phyloP scores from a whole-genome alignment of 2,329 filamentous ascomycete species.

The Nemania sp. region DNA sequence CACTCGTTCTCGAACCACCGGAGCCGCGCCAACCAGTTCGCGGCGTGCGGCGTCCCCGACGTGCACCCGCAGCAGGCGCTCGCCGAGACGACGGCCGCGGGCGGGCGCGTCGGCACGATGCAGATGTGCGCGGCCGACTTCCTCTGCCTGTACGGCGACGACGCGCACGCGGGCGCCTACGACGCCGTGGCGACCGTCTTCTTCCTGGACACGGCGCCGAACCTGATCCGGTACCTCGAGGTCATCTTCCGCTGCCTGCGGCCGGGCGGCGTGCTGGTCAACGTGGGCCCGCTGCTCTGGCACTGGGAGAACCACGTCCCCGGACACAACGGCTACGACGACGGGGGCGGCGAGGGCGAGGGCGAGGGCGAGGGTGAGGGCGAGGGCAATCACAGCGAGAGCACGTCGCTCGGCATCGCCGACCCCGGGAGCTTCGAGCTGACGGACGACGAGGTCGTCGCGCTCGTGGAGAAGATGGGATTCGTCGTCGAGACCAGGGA shows the following conservation, averaged over 20 bases:
- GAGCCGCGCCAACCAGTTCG: conserved; percentile 74
- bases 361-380: conserved; percentile 50
- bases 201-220: conserved; percentile 96
- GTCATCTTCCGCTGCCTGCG: conserved; percentile 78
- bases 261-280: conserved; percentile 80
- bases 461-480: conserved; percentile 73
- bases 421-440: conserved; percentile 92
- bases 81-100: conserved; percentile 28
- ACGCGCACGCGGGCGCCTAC: conserved; percentile 65
- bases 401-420: conserved; percentile 69
- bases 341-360: conserved; percentile 55
- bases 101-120: conserved; percentile 66
- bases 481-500: conserved; percentile 73
- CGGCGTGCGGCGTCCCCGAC: conserved; percentile 76
- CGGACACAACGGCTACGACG: conserved; percentile 58
- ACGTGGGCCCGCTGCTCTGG: conserved; percentile 90
- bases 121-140: conserved; percentile 95
- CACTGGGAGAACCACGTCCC: conserved; percentile 83
- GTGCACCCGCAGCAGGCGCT: conserved; percentile 69
- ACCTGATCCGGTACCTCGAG: conserved; percentile 87
- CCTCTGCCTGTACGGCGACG: conserved; percentile 76
- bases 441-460: conserved; percentile 83
- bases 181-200: conserved; percentile 89
- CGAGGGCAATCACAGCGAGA: conserved; percentile 32
- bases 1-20: conserved; percentile 86